Percentiles rank a stretch among this genome's conserved stretches.
phyloP scores from a whole-genome alignment of 371 early-diverging fungal genomes.

The Enterospora canceri region DNA sequence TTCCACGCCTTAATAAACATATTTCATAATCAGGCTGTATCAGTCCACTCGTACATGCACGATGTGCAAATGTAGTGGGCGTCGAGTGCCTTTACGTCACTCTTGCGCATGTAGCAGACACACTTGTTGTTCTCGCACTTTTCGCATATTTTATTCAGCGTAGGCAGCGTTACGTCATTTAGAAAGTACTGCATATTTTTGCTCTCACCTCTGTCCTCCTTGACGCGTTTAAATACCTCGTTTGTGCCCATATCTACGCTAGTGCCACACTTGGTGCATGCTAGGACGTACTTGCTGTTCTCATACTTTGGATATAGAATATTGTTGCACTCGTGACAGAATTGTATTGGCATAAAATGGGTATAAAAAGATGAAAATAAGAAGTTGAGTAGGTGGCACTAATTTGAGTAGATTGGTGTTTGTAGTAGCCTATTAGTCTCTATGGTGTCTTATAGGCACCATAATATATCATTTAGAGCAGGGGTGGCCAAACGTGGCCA shows the following conservation, averaged over 20 bases:
- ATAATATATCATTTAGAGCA: no score
- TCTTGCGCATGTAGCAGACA: conserved; percentile 18
- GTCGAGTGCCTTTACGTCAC: conserved; percentile 25
- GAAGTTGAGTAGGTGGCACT: no score
- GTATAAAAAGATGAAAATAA: not conserved
- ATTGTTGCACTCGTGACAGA: conserved; percentile 65
- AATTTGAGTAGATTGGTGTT: no score
- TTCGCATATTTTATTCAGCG: not conserved
- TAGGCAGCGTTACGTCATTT: conserved; percentile 20
- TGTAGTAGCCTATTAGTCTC: no score
- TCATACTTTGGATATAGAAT: conserved; percentile 87
- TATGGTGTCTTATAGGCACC: no score
- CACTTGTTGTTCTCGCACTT: conserved; percentile 14
- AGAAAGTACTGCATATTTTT: conserved; percentile 7
- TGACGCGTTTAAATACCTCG: not conserved
- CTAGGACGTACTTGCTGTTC: not conserved
- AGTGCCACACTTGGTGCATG: conserved; percentile 2
- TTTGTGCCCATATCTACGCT: not conserved
- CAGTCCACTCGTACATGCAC: conserved; percentile 23
- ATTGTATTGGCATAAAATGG: conserved; percentile 40
- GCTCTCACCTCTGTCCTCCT: not conserved
- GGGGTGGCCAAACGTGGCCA: no score
- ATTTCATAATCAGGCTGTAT: not conserved
- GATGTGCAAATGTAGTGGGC: conserved; percentile 12
- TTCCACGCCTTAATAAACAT: no score